Conservation (phyloP, 2,329 filamentous ascomycete genomes). For the Penicillium janthinellum region DNA sequence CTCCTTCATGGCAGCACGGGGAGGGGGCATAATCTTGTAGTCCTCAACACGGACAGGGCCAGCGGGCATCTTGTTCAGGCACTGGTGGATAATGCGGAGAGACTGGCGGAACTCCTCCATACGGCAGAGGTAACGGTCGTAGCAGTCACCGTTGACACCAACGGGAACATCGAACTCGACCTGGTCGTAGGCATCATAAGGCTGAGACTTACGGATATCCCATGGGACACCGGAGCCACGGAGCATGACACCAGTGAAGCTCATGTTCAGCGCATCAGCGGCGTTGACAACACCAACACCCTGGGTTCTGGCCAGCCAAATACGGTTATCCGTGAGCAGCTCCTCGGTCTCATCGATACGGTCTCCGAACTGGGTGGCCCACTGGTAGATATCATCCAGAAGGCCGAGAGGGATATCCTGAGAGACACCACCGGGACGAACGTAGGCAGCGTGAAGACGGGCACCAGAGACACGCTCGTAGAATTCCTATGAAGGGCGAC, state of each 20-base stretch:
- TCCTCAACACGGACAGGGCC: slow-evolving; percentile 95
- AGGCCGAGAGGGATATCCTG: slow-evolving; percentile 93
- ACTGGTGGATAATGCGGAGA: slow-evolving; percentile 97
- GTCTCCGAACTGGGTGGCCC: slow-evolving; percentile 98
- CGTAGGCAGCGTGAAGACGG: slow-evolving; percentile 94
- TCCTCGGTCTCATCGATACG: slow-evolving; percentile 99
- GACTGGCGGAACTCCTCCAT: slow-evolving; percentile 99
- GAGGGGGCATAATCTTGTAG: slow-evolving; percentile 96
- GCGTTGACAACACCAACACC: slow-evolving; percentile 90
- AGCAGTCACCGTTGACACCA: slow-evolving; percentile 96
- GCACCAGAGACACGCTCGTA: slow-evolving; percentile 99
- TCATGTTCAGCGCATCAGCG: slow-evolving; percentile 92
- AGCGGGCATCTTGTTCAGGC: slow-evolving; percentile 96
- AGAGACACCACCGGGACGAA: slow-evolving; percentile 92
- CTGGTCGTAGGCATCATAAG: slow-evolving; percentile 96
- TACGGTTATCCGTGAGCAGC: slow-evolving; percentile 97
- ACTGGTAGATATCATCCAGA: slow-evolving; percentile 98
- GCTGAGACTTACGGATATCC: slow-evolving; percentile 95
- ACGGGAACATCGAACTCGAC: slow-evolving; percentile 98
- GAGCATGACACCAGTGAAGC: slow-evolving; percentile 96
- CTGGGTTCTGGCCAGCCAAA: slow-evolving; percentile 94
- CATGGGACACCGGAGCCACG: slow-evolving; percentile 93
- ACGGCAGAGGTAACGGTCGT: slow-evolving; percentile 96
- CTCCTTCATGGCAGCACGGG: slow-evolving; percentile 99
- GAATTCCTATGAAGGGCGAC: slow-evolving; percentile 72